Conservation (phyloP, 2,329 filamentous ascomycete species). For the Meredithiella fracta region DNA sequence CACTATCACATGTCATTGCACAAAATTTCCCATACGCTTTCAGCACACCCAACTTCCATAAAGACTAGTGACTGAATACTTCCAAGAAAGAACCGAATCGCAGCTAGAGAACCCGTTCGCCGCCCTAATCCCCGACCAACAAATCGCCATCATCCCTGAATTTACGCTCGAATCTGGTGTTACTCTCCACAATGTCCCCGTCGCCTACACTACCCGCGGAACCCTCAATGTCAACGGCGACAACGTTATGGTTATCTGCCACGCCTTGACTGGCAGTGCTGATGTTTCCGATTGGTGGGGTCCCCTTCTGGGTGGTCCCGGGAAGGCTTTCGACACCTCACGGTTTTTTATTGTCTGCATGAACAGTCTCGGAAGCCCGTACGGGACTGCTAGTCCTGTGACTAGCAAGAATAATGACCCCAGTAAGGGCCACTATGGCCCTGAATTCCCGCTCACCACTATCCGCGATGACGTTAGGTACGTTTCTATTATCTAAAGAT, state of each 20-base stretch:
- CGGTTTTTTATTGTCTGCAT: conserved; percentile 76
- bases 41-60: background rate
- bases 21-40: background rate
- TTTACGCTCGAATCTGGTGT: conserved; percentile 91
- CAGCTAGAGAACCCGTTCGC: conserved; percentile 90
- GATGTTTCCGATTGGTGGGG: conserved; percentile 85
- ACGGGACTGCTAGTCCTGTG: conserved; percentile 74
- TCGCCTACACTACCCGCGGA: conserved; percentile 51
- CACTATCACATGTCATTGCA: background rate
- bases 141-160: conserved; percentile 68
- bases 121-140: conserved; percentile 70
- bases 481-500: conserved; percentile 23
- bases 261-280: conserved; percentile 70
- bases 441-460: conserved; percentile 90
- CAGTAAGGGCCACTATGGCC: conserved; percentile 64
- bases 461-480: conserved; percentile 91
- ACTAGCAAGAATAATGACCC: conserved; percentile 73
- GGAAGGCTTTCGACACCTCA: conserved; percentile 64
- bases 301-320: conserved; percentile 59
- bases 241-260: conserved; percentile 64
- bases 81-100: conserved; percentile 44
- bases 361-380: conserved; percentile 72
- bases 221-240: conserved; percentile 40
- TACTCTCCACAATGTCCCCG: conserved; percentile 56
- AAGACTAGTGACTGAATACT: conserved; percentile 44